Evolutionary conservation across 768 basidiomycete species (phyloP).

Genomic region (Coprinellus micaceus): DNA sequence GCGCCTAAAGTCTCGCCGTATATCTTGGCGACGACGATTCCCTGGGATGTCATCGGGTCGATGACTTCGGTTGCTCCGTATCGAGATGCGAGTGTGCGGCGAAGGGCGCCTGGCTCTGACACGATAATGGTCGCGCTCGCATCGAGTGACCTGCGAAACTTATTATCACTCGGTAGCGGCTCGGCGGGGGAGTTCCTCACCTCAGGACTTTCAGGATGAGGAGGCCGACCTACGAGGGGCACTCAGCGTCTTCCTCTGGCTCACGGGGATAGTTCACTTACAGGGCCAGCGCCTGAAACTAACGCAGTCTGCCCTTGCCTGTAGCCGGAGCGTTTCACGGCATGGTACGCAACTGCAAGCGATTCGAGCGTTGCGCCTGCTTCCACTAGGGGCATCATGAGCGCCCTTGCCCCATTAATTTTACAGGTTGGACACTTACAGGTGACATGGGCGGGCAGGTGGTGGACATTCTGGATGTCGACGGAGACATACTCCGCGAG

Average conservation of each 20-base stretch:
- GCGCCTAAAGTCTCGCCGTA: constrained; percentile 23
- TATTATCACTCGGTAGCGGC: neutral
- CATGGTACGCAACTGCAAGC: constrained; percentile 43
- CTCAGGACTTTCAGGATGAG: constrained; percentile 37
- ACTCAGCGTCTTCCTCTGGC: neutral
- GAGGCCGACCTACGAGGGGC: constrained; percentile 31
- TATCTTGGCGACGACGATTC: constrained; percentile 24
- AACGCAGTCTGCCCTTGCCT: constrained; percentile 36
- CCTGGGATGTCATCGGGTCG: constrained; percentile 27
- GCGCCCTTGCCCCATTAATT: neutral
- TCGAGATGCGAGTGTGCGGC: constrained; percentile 33
- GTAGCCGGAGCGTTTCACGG: constrained; percentile 39
- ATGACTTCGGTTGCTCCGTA: constrained; percentile 36
- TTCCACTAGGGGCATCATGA: constrained; percentile 32
- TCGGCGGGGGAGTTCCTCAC: constrained; percentile 10
- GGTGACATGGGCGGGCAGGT: constrained; percentile 34
- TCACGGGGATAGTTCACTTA: constrained; percentile 19
- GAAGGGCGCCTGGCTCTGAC: constrained; percentile 38
- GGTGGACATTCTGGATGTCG: constrained; percentile 32
- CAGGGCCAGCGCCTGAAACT: constrained; percentile 43
- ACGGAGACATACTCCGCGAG: constrained; percentile 39
- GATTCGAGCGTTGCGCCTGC: constrained; percentile 47
- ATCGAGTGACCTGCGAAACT: constrained; percentile 24
- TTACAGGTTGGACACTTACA: constrained; percentile 24
- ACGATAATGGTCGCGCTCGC: constrained; percentile 27